Conservation (phyloP, 1,139 yeast species). For the Candida freyschussii region DNA sequence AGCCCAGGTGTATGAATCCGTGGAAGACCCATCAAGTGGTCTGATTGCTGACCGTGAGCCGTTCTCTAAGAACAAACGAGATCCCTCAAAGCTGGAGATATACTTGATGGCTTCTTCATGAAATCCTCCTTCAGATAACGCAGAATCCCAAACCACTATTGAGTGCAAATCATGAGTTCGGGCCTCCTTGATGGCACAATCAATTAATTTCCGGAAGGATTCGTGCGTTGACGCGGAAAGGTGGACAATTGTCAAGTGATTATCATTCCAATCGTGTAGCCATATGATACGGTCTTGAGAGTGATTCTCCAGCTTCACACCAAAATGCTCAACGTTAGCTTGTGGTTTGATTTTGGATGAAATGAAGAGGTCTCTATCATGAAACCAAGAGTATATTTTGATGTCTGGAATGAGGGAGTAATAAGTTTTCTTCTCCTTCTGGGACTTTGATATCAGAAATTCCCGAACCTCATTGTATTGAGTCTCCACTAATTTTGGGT, state of each 20-base stretch:
- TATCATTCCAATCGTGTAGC: slow-evolving; percentile 41
- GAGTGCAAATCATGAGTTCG: slow-evolving; percentile 5
- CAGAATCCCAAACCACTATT: slow-evolving; percentile 21
- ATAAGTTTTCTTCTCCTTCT: slow-evolving; percentile 27
- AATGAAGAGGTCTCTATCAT: slow-evolving; percentile 37
- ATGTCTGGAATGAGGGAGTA: slow-evolving; percentile 35
- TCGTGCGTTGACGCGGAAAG: slow-evolving; percentile 15
- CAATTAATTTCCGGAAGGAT: slow-evolving; percentile 15
- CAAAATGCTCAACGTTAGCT: slow-evolving; percentile 11
- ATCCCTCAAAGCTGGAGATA: slow-evolving; percentile 8
- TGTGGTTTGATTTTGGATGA: slow-evolving; percentile 13
- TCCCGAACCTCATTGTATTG: slow-evolving; percentile 28
- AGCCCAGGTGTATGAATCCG: slow-evolving; percentile 16
- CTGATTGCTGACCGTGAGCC: slow-evolving; percentile 21
- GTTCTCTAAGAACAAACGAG: slow-evolving; percentile 12
- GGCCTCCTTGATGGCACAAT: slow-evolving; percentile 17
- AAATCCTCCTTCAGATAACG: slow-evolving; percentile 7
- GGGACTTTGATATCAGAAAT: slow-evolving; percentile 27
- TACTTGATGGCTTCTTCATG: slow-evolving; percentile 8
- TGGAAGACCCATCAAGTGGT: slow-evolving; percentile 8
- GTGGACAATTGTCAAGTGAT: slow-evolving; percentile 31
- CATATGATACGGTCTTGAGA: slow-evolving; percentile 35
- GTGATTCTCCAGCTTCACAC: slow-evolving; percentile 17
- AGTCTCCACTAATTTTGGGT: slow-evolving; percentile 29
- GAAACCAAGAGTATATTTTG: slow-evolving; percentile 38